Evolutionary conservation across 176 grass and related monocot species (phyloP).

Genomic region (Rhynchospora breviuscula): DNA sequence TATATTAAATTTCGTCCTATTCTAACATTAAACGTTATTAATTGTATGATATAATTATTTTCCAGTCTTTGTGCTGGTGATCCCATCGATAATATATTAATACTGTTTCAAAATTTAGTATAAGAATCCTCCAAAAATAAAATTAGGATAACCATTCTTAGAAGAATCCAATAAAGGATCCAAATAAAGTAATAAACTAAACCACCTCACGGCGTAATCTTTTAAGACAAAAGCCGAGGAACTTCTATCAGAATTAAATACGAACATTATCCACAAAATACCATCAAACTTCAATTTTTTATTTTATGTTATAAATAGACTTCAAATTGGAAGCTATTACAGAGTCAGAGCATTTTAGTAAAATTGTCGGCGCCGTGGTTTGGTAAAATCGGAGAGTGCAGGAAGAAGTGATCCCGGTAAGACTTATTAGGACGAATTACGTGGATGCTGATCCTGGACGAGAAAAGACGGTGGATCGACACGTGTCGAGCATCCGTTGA

Average conservation of each 20-base stretch:
- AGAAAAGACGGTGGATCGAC: neutral
- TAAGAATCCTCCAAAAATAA: too few relatives aligned
- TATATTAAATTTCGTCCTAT: too few relatives aligned
- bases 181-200: neutral
- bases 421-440: neutral
- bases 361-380: neutral
- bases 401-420: neutral
- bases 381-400: neutral
- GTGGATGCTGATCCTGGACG: neutral
- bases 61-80: too few relatives aligned
- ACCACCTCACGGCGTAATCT: neutral
- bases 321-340: neutral
- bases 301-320: neutral
- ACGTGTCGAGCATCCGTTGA: slow-evolving; percentile 7
- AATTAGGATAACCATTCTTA: neutral
- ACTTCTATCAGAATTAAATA: neutral
- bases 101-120: too few relatives aligned
- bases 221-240: too few relatives aligned
- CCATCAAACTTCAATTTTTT: too few relatives aligned
- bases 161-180: neutral
- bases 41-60: too few relatives aligned
- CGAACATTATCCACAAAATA: neutral
- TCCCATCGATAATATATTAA: too few relatives aligned
- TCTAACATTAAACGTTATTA: too few relatives aligned
- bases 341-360: neutral